Evolutionary conservation across 2,329 filamentous ascomycete species (phyloP).

Genomic region (Cordyceps pruinosa): DNA sequence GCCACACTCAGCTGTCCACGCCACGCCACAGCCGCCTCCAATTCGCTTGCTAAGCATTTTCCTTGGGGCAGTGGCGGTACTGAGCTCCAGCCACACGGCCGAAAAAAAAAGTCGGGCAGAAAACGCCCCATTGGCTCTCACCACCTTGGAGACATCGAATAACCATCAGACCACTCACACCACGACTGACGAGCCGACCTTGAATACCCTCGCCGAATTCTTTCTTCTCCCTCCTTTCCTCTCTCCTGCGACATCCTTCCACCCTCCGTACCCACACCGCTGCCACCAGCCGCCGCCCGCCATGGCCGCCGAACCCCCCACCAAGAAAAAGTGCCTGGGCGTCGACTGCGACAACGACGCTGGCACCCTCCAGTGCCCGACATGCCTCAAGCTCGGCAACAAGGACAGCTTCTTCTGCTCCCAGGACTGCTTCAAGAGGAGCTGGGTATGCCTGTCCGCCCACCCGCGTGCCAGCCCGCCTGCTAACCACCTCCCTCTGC

Average conservation of each 20-base stretch:
- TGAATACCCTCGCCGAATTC: background rate
- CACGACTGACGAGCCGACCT: background rate
- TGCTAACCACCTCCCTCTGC: slow-evolving; percentile 12
- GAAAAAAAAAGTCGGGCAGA: slow-evolving; percentile 10
- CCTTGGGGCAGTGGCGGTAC: too few species aligned
- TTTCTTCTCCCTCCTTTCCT: background rate
- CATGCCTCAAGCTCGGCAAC: slow-evolving; percentile 80
- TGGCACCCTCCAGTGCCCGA: slow-evolving; percentile 83
- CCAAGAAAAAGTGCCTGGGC: slow-evolving; percentile 69
- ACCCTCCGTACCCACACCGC: background rate
- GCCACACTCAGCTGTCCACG: background rate
- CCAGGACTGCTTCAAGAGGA: slow-evolving; percentile 97
- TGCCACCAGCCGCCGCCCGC: slow-evolving; percentile 2
- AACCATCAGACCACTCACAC: background rate
- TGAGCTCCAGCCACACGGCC: too few species aligned
- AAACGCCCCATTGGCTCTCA: slow-evolving; percentile 5
- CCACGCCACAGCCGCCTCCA: background rate
- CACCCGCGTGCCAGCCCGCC: background rate
- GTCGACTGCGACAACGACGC: slow-evolving; percentile 82
- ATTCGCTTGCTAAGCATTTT: background rate
- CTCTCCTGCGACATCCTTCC: too few species aligned
- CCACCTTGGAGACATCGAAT: slow-evolving; percentile 3
- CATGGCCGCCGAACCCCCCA: slow-evolving; percentile 43
- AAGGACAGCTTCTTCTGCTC: slow-evolving; percentile 95
- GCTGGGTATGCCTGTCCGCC: slow-evolving; percentile 64